These are phyloP conservation scores for Trichoderma aggressivum DNA, from an alignment of 2,329 filamentous ascomycete genomes.

Conservation along the genomic window DNA sequence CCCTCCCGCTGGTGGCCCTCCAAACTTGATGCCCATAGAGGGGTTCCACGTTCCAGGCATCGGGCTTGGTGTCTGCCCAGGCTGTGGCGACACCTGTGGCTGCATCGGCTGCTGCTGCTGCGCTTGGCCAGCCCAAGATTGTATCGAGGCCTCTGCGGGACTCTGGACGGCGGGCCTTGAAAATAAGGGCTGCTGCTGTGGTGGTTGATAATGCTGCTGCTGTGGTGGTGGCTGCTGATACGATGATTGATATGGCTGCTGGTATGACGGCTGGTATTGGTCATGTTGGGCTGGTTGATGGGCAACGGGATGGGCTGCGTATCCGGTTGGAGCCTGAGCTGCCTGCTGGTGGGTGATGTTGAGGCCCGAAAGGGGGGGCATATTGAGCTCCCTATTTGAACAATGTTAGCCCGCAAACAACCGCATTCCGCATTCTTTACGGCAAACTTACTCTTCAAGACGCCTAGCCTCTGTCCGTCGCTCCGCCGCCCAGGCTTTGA, in stretches of 20 bases:
- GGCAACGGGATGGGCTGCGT: slow-evolving; percentile 13
- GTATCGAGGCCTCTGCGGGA: slow-evolving; percentile 50
- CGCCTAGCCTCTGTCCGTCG: slow-evolving; percentile 76
- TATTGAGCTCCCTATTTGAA: slow-evolving; percentile 46
- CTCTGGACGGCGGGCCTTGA: slow-evolving; percentile 28
- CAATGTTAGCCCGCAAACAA: slow-evolving; percentile 8
- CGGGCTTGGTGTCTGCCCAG: slow-evolving; percentile 41
- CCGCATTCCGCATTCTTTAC: background rate
- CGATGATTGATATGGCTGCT: background rate
- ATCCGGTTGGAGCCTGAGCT: slow-evolving; percentile 41
- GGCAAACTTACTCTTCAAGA: slow-evolving; percentile 63
- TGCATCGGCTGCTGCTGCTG: slow-evolving; percentile 44
- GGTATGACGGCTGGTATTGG: slow-evolving; percentile 3
- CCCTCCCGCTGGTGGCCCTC: slow-evolving; percentile 34
- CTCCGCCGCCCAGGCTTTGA: slow-evolving; percentile 75
- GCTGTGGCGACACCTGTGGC: slow-evolving; percentile 43
- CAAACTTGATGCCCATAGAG: slow-evolving; percentile 77
- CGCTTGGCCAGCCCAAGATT: slow-evolving; percentile 57
- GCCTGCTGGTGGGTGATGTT: slow-evolving; percentile 33
- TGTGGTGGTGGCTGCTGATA: slow-evolving; percentile 15
- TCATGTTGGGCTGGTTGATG: slow-evolving; percentile 2
- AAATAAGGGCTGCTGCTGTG: slow-evolving; percentile 26
- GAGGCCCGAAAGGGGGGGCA: slow-evolving; percentile 49
- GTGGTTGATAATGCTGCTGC: slow-evolving; percentile 22
- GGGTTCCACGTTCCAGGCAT: slow-evolving; percentile 62